These are phyloP conservation scores for Cruciata laevipes DNA, from an alignment of 257 asterid genomes.

Conservation along the genomic window DNA sequence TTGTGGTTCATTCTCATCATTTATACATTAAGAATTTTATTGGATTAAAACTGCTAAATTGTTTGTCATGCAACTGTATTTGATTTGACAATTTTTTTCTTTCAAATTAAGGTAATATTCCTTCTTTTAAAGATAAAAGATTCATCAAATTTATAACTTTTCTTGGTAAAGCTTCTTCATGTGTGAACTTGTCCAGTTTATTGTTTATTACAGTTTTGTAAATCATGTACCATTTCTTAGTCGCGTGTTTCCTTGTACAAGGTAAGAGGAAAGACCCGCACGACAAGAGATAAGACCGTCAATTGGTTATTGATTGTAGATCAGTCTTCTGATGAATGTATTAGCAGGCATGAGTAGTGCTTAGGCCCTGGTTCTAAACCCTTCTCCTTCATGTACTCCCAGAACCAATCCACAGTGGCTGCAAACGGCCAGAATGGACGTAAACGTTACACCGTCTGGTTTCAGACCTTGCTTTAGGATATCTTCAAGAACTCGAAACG, in stretches of 20 bases:
- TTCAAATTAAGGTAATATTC: not conserved
- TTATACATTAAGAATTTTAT: not conserved
- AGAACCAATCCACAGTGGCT: conserved; percentile 75
- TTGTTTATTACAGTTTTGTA: not conserved
- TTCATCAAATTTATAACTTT: not conserved
- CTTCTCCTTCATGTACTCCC: conserved; percentile 58
- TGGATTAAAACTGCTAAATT: not conserved
- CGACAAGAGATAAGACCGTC: conserved; percentile 47
- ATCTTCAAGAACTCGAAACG: conserved; percentile 38
- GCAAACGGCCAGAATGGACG: conserved; percentile 67
- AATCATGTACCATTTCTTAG: not conserved
- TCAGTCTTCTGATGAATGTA: not conserved
- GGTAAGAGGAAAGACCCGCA: conserved; percentile 62
- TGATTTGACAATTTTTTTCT: not conserved
- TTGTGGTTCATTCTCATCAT: not conserved
- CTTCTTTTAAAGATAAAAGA: not conserved
- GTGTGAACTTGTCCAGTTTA: not conserved
- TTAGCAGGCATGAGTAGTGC: conserved; percentile 64
- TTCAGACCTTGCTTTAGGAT: conserved; percentile 43
- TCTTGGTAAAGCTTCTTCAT: not conserved
- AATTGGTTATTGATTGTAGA: too few species aligned
- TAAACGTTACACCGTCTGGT: conserved; percentile 64
- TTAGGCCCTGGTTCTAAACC: conserved; percentile 50
- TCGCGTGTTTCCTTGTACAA: conserved; percentile 39
- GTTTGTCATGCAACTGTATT: not conserved